Evolutionary conservation across 352 stramenopile species (phyloP), one percentile per base, ranked within the genome.

Genomic region (Phytophthora meadii): DNA sequence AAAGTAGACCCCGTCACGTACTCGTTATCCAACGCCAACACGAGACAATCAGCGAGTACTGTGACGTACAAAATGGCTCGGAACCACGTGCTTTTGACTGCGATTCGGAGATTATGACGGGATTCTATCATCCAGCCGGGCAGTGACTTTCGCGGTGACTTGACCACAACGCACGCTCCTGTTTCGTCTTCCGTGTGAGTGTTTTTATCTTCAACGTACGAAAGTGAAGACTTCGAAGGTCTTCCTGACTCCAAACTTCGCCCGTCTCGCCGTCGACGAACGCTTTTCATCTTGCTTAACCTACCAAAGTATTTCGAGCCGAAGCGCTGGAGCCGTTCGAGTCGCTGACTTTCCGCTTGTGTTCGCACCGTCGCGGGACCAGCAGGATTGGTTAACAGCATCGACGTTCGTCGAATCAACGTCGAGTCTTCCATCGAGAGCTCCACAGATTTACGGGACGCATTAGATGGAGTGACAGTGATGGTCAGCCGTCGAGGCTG

Each of bases 11-110:
- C 53, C 0, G 61, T 76, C 37, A 70, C 53, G 27, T 77, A 79
- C 34, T 83, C 76, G 41, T 89, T 76, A 57, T 93, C 82, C 17
- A 91, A 46, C 9, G 79, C 84, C 36, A 93, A 61, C 15, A 86
- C 84, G 0, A 84, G 52, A 6, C 88, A 61, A 56, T 93, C 84
- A 3, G 66, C 40, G 14, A 88, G 42, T 27, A 91, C 73, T 24
- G 87, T 64, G 36, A 72, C 42, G 44, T 81, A 80, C 5, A 93
- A 49, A 12, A 74, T 30, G 6, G 53, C 53, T 10, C 82, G 82
- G 55, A 90, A 93, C 50, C 44, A 72, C 19, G 41, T 42, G 2
- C 69, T 60, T 64, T 91, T 89, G 36, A 91, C 77, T 9, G 72
- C 44, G 2, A 54, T 15, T 5, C 70, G 70, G 3, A 87, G 61